These are phyloP conservation scores for Jasminum sambac DNA, from an alignment of 257 asterid species.

Conservation along the genomic window DNA sequence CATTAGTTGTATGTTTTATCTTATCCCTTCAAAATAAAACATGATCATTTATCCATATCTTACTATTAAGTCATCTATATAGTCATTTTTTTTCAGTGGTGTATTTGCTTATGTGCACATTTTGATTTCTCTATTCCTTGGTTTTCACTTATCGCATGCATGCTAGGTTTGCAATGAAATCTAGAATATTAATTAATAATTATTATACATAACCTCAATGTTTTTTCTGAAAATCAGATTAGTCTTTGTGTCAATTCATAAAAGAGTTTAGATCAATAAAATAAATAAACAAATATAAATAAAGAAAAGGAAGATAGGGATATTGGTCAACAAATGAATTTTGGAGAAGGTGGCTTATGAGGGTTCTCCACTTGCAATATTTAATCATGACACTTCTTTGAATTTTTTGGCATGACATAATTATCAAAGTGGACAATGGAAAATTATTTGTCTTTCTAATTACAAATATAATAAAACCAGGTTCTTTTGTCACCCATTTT, in stretches of 20 bases:
- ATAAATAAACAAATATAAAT: neutral
- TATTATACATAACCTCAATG: too few relatives aligned
- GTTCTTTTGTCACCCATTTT: constrained; percentile 25
- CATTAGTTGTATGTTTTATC: too few relatives aligned
- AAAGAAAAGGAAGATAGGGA: constrained; percentile 28
- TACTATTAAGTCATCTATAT: too few relatives aligned
- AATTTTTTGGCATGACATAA: constrained; percentile 15
- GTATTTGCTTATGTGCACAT: too few relatives aligned
- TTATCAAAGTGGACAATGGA: constrained; percentile 45
- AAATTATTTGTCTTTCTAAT: neutral
- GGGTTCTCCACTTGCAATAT: constrained; percentile 36
- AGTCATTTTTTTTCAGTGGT: too few relatives aligned
- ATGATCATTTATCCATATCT: too few relatives aligned
- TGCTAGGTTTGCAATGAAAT: too few relatives aligned
- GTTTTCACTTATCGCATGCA: too few relatives aligned
- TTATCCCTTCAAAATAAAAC: too few relatives aligned
- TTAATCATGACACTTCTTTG: constrained; percentile 32
- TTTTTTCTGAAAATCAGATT: neutral
- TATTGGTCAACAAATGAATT: constrained; percentile 37
- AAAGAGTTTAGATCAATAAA: neutral
- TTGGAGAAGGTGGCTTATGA: constrained; percentile 57
- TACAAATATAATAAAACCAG: constrained; percentile 9
- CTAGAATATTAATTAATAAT: too few relatives aligned
- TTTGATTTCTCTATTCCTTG: too few relatives aligned
- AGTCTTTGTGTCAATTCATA: neutral